A percentile compares a stretch with the other conserved stretches of the same genome.
Evolutionary conservation across 805 yeast genomes (phyloP).

Genomic region (Metschnikowia cubensis): DNA sequence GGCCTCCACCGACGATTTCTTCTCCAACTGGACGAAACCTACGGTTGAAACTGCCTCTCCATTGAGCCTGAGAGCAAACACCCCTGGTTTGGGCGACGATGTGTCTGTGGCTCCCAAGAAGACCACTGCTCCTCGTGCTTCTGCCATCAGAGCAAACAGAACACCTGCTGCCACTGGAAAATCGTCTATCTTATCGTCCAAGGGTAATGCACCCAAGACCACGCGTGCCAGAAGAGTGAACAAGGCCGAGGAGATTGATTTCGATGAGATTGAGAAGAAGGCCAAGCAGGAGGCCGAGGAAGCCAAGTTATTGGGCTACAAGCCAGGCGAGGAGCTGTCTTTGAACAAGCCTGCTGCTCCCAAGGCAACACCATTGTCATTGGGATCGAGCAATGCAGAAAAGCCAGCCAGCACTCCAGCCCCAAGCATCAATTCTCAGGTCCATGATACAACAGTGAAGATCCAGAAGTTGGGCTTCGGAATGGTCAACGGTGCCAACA

Average conservation of each 20-base stretch:
- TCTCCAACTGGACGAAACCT: slow-evolving; percentile 90
- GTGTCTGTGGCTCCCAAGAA: slow-evolving; percentile 14
- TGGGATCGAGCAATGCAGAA: slow-evolving; percentile 7
- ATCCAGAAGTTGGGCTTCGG: slow-evolving; percentile 89
- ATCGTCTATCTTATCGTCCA: slow-evolving; percentile 41
- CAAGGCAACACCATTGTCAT: slow-evolving; percentile 8
- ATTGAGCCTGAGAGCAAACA: slow-evolving; percentile 40
- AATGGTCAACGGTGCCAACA: slow-evolving; percentile 66
- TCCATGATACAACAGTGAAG: slow-evolving; percentile 56
- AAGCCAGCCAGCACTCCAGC: slow-evolving; percentile 1
- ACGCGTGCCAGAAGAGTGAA: slow-evolving; percentile 50
- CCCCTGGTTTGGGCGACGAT: slow-evolving; percentile 42
- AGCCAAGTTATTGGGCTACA: slow-evolving; percentile 50
- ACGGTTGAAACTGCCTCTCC: slow-evolving; percentile 50
- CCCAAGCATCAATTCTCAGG: slow-evolving; percentile 20
- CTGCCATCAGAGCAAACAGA: slow-evolving; percentile 26
- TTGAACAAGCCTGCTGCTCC: slow-evolving; percentile 2
- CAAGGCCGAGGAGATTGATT: slow-evolving; percentile 53
- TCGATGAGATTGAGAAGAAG: slow-evolving; percentile 63
- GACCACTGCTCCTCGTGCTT: slow-evolving; percentile 20
- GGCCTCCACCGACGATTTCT: slow-evolving; percentile 75
- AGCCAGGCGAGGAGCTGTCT: slow-evolving; percentile 29
- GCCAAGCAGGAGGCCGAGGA: slow-evolving; percentile 83
- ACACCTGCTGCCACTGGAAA: slow-evolving; percentile 28
- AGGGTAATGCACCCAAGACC: slow-evolving; percentile 50